phyloP scores from a whole-genome alignment of 2,329 filamentous ascomycete genomes.

The Fusarium pseudonygamai region DNA sequence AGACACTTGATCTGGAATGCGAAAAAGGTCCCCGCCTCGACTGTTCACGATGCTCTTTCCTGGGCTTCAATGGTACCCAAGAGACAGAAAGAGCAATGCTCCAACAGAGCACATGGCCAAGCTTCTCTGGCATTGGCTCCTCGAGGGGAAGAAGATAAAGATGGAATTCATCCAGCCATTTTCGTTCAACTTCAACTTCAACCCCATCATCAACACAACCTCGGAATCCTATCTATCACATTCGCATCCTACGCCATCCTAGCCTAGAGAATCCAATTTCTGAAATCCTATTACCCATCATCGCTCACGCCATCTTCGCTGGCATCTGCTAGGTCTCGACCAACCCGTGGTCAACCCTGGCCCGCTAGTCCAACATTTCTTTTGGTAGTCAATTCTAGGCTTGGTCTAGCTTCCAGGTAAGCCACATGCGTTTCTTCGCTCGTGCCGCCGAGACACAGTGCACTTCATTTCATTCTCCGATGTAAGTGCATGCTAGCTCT shows the following conservation, averaged over 20 bases:
- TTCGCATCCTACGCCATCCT: conserved; percentile 20
- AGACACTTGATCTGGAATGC: conserved; percentile 32
- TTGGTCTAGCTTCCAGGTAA: conserved; percentile 35
- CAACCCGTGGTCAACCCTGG: conserved; percentile 1
- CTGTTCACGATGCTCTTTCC: conserved; percentile 24
- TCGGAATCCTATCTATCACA: conserved; percentile 25
- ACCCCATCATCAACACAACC: not conserved
- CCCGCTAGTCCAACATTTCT: conserved; percentile 31
- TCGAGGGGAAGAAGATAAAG: conserved; percentile 1
- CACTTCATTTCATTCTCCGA: conserved; percentile 40
- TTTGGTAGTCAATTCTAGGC: conserved; percentile 24
- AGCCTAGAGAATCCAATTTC: conserved; percentile 32
- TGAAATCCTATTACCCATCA: conserved; percentile 12
- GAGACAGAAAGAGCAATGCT: conserved; percentile 6
- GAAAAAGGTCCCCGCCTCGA: not conserved
- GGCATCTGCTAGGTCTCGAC: conserved; percentile 6
- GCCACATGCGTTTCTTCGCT: conserved; percentile 29
- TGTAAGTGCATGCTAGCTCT: conserved; percentile 30
- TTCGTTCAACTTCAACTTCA: conserved; percentile 8
- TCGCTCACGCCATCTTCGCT: conserved; percentile 4
- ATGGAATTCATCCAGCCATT: conserved; percentile 21
- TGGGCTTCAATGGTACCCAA: not conserved
- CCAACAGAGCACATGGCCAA: conserved; percentile 21
- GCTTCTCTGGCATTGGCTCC: not conserved
- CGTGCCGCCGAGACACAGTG: conserved; percentile 33